Evolutionary conservation across 371 early-diverging fungal species (phyloP), one percentile per base, ranked within the genome.

Genomic region (Mortierella sp.): DNA sequence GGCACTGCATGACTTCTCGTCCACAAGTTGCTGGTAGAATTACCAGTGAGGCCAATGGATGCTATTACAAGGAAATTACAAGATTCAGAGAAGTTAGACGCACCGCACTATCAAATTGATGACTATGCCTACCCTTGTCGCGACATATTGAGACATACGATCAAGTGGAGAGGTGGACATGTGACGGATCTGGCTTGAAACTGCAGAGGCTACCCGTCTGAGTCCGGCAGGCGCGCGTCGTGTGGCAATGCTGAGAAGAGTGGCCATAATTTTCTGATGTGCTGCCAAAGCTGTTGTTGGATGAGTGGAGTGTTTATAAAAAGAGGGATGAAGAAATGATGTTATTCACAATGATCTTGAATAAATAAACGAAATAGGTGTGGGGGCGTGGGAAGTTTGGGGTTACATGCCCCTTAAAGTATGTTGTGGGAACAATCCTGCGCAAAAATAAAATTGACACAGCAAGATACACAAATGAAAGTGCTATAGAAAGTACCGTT

Each of bases 31-130:
- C 40, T 14, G 10, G n/a, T 40, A 22, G 37, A 14, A 45, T 47
- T 73, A 83, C 83, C 77, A 30, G 77, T 76, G 45, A 83, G 52
- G 24, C 83, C 83, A 14, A 77, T 20, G 45, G 75, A 80, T 32
- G 70, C 77, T 77, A 58, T 63, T 39, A 4, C 3, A 26, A 28
- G 26, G 18, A 26, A 16, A 59, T 39, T 6, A 30, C n/a, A 64
- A 51, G 57, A 4, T n/a, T n/a, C 11, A 24, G 26, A 58, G 24
- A 37, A 28, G 37, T 54, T 28, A 67, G 28, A 57, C 11, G 11
- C 16, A 26, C 11, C 12, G 55, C 14, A 62, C 14, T 22, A 16
- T 9, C 28, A 55, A 57, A 16, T 26, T 47, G 28, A 47, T 16
- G 37, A 43, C 0, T 37, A 52, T 5, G 45, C 28, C 8, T 28